These are phyloP conservation scores for Perilla frutescens DNA, from an alignment of 257 asterid species.

Conservation along the genomic window DNA sequence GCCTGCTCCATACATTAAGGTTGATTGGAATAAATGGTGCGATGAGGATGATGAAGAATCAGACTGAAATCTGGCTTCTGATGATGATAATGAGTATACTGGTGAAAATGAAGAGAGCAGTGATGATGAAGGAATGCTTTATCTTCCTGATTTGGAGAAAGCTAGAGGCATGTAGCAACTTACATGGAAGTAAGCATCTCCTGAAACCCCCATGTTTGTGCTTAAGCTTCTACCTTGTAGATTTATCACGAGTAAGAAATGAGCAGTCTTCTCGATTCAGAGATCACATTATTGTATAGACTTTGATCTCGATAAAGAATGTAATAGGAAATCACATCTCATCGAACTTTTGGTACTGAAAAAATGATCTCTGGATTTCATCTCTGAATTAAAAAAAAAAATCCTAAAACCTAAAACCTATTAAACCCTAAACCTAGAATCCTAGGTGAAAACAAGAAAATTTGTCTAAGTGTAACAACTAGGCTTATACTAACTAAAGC, in stretches of 20 bases:
- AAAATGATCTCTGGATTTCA: conserved; percentile 1
- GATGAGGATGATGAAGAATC: conserved; percentile 89
- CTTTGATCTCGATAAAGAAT: conserved; percentile 26
- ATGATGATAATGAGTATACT: conserved; percentile 58
- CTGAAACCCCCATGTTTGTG: neutral
- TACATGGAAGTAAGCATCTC: conserved; percentile 20
- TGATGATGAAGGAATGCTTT: conserved; percentile 91
- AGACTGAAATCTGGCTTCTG: conserved; percentile 59
- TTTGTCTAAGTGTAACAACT: too few species aligned
- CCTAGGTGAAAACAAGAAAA: too few species aligned
- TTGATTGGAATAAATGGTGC: conserved; percentile 93
- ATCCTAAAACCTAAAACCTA: too few species aligned
- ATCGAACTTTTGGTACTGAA: conserved; percentile 14
- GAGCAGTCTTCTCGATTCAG: conserved; percentile 3
- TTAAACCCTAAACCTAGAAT: too few species aligned
- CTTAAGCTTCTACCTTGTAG: neutral
- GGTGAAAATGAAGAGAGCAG: conserved; percentile 75
- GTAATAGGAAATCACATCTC: neutral
- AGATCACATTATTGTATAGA: conserved; percentile 35
- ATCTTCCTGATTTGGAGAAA: conserved; percentile 92
- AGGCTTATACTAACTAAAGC: too few species aligned
- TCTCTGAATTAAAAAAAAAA: conserved; percentile 9
- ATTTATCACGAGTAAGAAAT: too few species aligned
- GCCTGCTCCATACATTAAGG: conserved; percentile 85
- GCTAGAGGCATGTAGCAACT: conserved; percentile 51